These are phyloP conservation scores for Cinnamomum micranthum DNA, from an alignment of 164 flowering plant species.

Conservation along the genomic window DNA sequence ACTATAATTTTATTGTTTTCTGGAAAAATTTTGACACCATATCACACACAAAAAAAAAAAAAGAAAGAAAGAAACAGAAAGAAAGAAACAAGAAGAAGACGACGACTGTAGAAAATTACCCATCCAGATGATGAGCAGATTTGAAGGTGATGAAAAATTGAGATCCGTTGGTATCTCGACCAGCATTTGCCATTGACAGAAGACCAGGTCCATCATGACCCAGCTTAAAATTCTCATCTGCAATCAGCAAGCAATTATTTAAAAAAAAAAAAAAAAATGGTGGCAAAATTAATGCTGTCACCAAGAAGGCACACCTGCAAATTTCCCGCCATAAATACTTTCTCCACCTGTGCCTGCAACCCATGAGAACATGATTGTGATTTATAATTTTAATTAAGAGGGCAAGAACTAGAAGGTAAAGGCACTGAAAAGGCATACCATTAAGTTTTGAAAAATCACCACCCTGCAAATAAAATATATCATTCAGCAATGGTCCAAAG, in stretches of 20 bases:
- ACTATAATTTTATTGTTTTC: background rate
- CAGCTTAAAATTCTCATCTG: constrained; percentile 75
- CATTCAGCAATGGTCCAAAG: background rate
- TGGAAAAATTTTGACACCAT: background rate
- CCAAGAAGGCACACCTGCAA: constrained; percentile 58
- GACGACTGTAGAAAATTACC: constrained; percentile 42
- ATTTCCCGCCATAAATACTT: constrained; percentile 79
- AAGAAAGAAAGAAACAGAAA: background rate
- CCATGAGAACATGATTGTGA: background rate
- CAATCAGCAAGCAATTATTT: constrained; percentile 9
- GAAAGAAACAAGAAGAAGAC: too few relatives aligned
- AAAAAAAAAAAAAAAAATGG: background rate
- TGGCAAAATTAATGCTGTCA: background rate
- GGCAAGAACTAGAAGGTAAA: background rate
- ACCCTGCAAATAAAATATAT: constrained; percentile 48
- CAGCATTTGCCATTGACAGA: constrained; percentile 81
- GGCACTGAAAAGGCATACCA: constrained; percentile 47
- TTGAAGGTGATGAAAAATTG: constrained; percentile 74
- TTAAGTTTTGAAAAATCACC: constrained; percentile 78
- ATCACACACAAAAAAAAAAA: background rate
- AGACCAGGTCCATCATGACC: constrained; percentile 83
- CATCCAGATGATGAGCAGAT: constrained; percentile 73
- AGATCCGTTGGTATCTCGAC: constrained; percentile 72
- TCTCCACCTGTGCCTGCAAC: constrained; percentile 82
- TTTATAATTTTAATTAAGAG: background rate